Base-by-base conservation (phyloP, 2,329 filamentous ascomycete species). In the Trichoderma sp. region DNA sequence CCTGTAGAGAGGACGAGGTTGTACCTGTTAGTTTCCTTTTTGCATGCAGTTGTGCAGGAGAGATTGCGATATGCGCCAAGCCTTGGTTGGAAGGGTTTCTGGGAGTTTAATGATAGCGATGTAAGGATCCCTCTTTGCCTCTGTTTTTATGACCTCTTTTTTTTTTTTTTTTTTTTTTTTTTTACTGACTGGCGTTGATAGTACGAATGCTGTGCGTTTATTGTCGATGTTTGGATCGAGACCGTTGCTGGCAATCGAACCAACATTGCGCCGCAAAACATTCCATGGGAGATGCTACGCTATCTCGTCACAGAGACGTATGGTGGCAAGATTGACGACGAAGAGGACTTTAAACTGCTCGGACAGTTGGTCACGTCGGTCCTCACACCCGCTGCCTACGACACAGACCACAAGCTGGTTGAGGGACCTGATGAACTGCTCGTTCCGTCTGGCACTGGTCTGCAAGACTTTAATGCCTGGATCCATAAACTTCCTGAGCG, bases 101-200 rank as follows among this genome's bases (percentile, higher is more conserved):
- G 96, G 96, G 96, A 99, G 81, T 99, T 99, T 81, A 99, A 99
- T 78, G 96, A 99, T 80, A 97, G 94, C 74, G 96, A 99, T 81
- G 93, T 96, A 88, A 91, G 92, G 90, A 73, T 13, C 3, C 21
- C 52, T 18, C 21, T 14, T 7, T 21, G 11, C 49, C 6, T 13
- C 13, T 26, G 10, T 55, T n/a, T 34, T 13, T 5, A 5, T 34
- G 1, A 18, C 4, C 32, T 16, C 11, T 30, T 18, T 13, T 26
- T 26, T 26, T 26, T 13, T 30, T 18, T 13, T 55, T 13, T 30
- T 18, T 13, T 26, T 26, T 26, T 26, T 13, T 30, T 18, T 13
- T 55, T 70, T 69, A 59, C 67, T 72, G 65, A 71, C 72, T 51
- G 52, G 16, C 46, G 8, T 55, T 37, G 46, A 54, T 66, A 96